Base-by-base conservation (phyloP, 345 rosid genomes). In the Lumnitzera littorea region DNA sequence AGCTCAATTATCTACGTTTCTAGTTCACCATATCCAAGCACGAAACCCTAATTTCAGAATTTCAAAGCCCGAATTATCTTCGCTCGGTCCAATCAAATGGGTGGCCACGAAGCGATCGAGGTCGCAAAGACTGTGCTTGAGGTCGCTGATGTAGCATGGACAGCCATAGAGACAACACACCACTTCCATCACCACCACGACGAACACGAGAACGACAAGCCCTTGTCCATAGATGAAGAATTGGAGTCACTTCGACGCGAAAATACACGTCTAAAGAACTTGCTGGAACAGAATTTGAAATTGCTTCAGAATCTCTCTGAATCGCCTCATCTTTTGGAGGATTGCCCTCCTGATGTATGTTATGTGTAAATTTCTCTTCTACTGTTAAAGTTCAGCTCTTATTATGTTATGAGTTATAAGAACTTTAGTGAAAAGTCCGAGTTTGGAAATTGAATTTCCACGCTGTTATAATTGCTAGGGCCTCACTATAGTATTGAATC, bases 121-220 rank as follows among this genome's bases (percentile, higher is more conserved):
- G 89, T 82, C 23, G 94, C 96, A 62, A 89, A 89, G 80, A 92
- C 98, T 68, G 96, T 89, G 31, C 55, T 92, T 20, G 96, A 92
- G 68, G 98, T 92, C n/a, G 97, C 99, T 3, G 97, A 92, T 71
- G 88, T 87, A 51, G 95, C 97, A 0, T 89, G 91, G 94, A 76
- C 76, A 24, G 96, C 97, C 55, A 66, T 83, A 67, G 96, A 89
- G 73, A 56, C 70, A 56, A 67, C 70, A 58, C 91, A 89, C 29
- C 86, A 81, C 74, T 78, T 68, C 63, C 87, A 82, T 50, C 70
- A 58, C 24, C 76, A 67, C 62, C 74, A 65, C 64, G 49, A 49
- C 29, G 62, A 62, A 60, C 59, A 63, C 24, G 64, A 52, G 10
- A 69, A 69, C 24, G 52, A 54, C 17, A 49, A 25, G 24, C 59